Percentiles rank a stretch among this genome's conserved stretches.
phyloP scores from a whole-genome alignment of 768 basidiomycete species.

The Clavulina sp. region DNA sequence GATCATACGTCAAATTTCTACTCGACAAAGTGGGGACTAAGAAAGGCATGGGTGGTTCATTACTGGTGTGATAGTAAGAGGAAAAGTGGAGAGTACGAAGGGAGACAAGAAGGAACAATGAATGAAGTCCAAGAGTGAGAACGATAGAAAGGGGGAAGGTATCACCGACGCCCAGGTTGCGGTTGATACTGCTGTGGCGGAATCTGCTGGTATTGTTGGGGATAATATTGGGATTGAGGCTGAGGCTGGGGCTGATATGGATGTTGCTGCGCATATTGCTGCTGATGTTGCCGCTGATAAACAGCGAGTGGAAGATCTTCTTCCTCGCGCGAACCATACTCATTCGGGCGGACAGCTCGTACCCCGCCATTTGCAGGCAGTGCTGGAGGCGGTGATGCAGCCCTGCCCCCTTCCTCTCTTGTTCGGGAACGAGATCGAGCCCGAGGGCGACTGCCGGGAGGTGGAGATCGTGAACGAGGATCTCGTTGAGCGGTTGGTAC shows the following conservation, averaged over 20 bases:
- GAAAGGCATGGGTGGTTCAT: too few relatives aligned
- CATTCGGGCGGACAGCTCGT: slow-evolving; percentile 22
- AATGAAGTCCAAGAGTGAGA: neutral
- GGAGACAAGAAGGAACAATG: neutral
- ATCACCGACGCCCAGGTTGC: neutral
- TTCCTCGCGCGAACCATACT: slow-evolving; percentile 33
- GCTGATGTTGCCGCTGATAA: slow-evolving; percentile 47
- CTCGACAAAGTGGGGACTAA: too few relatives aligned
- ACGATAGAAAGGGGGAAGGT: neutral
- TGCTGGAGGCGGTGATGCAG: slow-evolving; percentile 27
- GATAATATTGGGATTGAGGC: neutral
- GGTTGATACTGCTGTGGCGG: slow-evolving; percentile 2
- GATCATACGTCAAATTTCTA: too few relatives aligned
- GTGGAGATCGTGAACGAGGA: slow-evolving; percentile 18
- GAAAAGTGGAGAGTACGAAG: neutral
- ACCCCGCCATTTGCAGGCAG: slow-evolving; percentile 3
- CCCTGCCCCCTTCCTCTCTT: slow-evolving; percentile 41
- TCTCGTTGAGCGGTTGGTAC: too few relatives aligned
- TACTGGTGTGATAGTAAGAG: neutral
- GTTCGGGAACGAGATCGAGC: slow-evolving; percentile 34
- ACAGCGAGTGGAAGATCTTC: slow-evolving; percentile 68
- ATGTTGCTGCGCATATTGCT: slow-evolving; percentile 3
- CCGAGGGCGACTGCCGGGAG: slow-evolving; percentile 17
- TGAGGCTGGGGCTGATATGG: neutral
- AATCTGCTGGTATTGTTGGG: neutral